Conservation (phyloP, 495 filamentous ascomycete genomes). For the Talaromyces borbonicus region DNA sequence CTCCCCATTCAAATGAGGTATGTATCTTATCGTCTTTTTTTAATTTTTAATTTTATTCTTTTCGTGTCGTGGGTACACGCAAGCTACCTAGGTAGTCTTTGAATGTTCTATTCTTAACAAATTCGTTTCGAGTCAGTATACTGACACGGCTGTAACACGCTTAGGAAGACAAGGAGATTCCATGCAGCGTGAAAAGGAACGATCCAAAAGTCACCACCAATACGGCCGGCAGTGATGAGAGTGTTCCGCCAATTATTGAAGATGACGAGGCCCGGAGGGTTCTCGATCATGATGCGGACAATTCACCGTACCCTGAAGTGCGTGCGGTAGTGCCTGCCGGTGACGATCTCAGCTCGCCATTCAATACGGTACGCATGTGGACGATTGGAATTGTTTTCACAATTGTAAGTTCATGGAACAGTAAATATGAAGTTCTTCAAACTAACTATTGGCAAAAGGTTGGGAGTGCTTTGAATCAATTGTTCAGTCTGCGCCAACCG, state of each 20-base stretch:
- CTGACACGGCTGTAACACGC: too few relatives aligned
- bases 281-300: constrained; percentile 41
- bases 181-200: not conserved
- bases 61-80: not conserved
- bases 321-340: constrained; percentile 36
- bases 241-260: constrained; percentile 16
- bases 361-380: constrained; percentile 66
- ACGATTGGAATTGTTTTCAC: constrained; percentile 58
- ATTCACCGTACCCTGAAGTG: constrained; percentile 64
- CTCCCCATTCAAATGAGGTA: not conserved
- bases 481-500: constrained; percentile 53
- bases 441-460: constrained; percentile 18
- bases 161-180: too few relatives aligned
- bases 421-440: not conserved
- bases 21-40: too few relatives aligned
- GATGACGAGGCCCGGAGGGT: constrained; percentile 29
- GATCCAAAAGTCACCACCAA: not conserved
- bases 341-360: constrained; percentile 55
- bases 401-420: constrained; percentile 24
- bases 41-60: not conserved
- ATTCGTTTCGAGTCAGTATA: too few relatives aligned
- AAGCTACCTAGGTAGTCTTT: not conserved
- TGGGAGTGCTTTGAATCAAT: constrained; percentile 60
- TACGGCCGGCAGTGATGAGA: not conserved
- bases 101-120: too few relatives aligned